A percentile compares a stretch with the other conserved stretches of the same genome.
Conservation (phyloP, 495 filamentous ascomycete genomes). For the Penicillium taxi region DNA sequence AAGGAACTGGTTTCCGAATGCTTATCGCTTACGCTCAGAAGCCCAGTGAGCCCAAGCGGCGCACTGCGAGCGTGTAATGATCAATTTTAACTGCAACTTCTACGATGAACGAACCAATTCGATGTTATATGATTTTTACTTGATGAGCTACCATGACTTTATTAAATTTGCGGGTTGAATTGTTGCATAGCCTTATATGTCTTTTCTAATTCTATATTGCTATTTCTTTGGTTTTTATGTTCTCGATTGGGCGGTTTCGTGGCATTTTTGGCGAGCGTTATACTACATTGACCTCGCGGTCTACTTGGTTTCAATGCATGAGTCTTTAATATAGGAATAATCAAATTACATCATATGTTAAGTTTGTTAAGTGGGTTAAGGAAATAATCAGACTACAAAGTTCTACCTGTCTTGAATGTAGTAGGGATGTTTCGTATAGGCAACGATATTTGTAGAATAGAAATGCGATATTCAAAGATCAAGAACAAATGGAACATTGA, state of each 20-base stretch:
- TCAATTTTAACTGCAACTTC: neutral
- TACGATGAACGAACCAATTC: neutral
- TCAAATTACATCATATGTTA: too few species aligned
- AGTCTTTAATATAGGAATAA: too few species aligned
- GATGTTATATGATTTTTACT: conserved; percentile 5
- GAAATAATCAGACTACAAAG: too few species aligned
- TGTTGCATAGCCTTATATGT: neutral
- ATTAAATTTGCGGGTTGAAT: conserved; percentile 3
- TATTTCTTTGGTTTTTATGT: neutral
- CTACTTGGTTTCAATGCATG: too few species aligned
- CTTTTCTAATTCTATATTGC: neutral
- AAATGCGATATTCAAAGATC: too few species aligned
- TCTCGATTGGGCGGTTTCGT: neutral
- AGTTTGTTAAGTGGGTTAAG: too few species aligned
- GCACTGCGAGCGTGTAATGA: conserved; percentile 49
- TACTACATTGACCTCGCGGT: conserved; percentile 18
- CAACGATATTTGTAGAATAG: too few species aligned
- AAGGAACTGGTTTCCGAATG: conserved; percentile 79
- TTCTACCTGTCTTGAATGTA: too few species aligned
- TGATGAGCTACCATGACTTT: conserved; percentile 2
- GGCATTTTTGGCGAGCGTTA: conserved; percentile 7
- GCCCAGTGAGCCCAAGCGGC: conserved; percentile 48
- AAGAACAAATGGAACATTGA: too few species aligned
- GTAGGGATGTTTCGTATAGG: too few species aligned
- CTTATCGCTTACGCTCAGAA: conserved; percentile 89